These are phyloP conservation scores for Colletotrichum spaethianum DNA, from an alignment of 2,329 filamentous ascomycete species.

Conservation along the genomic window DNA sequence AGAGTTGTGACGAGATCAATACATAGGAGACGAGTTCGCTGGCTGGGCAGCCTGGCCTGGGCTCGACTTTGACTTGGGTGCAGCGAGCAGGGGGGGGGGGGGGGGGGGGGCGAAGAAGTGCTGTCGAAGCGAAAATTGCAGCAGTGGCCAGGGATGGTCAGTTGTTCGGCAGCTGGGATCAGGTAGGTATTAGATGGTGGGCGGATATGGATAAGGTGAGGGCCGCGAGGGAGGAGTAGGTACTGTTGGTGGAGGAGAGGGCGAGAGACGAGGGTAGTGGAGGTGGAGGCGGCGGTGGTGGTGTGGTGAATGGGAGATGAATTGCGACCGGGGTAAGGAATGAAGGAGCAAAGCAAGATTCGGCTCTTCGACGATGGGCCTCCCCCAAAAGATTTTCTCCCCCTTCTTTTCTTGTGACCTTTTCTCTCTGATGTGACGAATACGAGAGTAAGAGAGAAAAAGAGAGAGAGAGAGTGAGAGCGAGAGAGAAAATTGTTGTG, in stretches of 20 bases:
- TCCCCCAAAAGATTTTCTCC: slow-evolving; percentile 1
- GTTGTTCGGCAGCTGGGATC: slow-evolving; percentile 36
- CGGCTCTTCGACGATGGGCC: slow-evolving; percentile 1
- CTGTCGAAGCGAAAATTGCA: slow-evolving; percentile 34
- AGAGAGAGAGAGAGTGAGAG: not conserved
- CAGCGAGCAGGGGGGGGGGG: slow-evolving; percentile 12
- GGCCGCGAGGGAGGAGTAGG: not conserved
- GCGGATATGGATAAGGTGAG: slow-evolving; percentile 25
- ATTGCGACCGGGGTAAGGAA: slow-evolving; percentile 31
- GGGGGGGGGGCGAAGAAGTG: slow-evolving; percentile 21
- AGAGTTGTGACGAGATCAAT: slow-evolving; percentile 40
- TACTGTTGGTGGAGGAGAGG: slow-evolving; percentile 9
- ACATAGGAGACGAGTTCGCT: slow-evolving; percentile 40
- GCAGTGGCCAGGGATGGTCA: slow-evolving; percentile 38
- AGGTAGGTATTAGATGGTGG: slow-evolving; percentile 26
- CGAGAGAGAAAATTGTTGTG: not conserved
- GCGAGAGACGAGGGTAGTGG: slow-evolving; percentile 25
- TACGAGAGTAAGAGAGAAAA: no score
- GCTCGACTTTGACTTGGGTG: slow-evolving; percentile 36
- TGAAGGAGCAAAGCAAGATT: slow-evolving; percentile 8
- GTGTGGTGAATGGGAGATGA: slow-evolving; percentile 33
- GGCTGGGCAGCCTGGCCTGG: slow-evolving; percentile 39
- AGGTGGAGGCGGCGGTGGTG: not conserved
- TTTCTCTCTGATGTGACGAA: not conserved
- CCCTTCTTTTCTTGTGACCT: not conserved